A percentile compares a stretch with the other conserved stretches of the same genome.
Conservation (phyloP, 2,329 filamentous ascomycete species). For the Ceratocystis diversiconidia region DNA sequence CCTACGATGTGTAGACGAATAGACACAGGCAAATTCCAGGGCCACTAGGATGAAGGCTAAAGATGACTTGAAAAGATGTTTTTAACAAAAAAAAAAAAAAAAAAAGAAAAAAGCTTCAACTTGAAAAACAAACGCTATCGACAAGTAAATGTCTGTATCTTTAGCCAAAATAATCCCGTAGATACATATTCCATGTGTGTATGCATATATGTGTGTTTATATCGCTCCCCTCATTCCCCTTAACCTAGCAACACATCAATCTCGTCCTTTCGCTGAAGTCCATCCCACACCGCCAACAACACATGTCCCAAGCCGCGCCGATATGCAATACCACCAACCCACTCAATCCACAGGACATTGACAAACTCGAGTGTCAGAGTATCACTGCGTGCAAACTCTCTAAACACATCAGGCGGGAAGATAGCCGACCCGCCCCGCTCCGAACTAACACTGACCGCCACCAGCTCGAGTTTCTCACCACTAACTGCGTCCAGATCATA, state of each 20-base stretch:
- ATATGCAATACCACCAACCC: constrained; percentile 31
- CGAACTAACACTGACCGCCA: constrained; percentile 30
- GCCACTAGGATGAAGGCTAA: no score
- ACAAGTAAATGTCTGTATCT: not conserved
- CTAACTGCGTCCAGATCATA: constrained; percentile 26
- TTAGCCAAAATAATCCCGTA: not conserved
- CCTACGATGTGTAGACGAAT: no score
- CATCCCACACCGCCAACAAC: constrained; percentile 29
- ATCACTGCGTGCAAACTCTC: constrained; percentile 28
- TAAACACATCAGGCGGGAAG: constrained; percentile 29
- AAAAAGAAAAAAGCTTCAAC: not conserved
- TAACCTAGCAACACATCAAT: constrained; percentile 31
- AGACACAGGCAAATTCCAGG: no score
- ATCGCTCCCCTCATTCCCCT: not conserved
- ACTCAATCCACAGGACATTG: constrained; percentile 34
- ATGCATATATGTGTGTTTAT: not conserved
- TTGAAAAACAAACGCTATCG: not conserved
- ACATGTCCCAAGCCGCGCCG: constrained; percentile 32
- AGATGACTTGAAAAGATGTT: not conserved
- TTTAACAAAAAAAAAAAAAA: not conserved
- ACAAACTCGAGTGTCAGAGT: constrained; percentile 32
- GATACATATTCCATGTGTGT: not conserved
- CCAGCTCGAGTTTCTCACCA: constrained; percentile 32
- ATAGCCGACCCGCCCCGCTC: constrained; percentile 31
- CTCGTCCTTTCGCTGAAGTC: constrained; percentile 27